Base-by-base conservation (phyloP, 2,329 filamentous ascomycete species). In the Aspergillus uvarum region DNA sequence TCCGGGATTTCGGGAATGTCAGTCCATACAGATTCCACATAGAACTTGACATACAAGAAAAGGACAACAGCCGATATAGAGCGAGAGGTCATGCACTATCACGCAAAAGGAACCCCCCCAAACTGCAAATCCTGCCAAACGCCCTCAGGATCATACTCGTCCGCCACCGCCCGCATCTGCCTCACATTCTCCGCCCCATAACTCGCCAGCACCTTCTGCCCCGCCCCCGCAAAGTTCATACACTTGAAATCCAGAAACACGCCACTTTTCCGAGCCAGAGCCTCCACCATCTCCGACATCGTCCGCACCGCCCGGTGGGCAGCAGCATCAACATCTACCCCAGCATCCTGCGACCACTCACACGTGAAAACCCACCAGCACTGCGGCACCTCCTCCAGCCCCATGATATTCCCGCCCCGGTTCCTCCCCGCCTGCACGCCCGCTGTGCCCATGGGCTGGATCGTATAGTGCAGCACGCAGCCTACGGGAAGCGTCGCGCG, bases 351-450 rank as follows among this genome's bases (percentile, higher is more conserved):
- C 19, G 52, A 26, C 52, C 42, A 47, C 11, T 48, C 52, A 48
- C n/a, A 35, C n/a, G 42, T 32, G 10, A 47, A 48, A 22, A 54
- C 52, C 42, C 24, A 54, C 14, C 26, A 48, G 26, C 26, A n/a
- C 42, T 24, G 26, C 16, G 51, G 38, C 42, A 54, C 29, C 14
- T 16, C 50, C 44, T 56, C 48, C 21, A 21, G 19, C 6, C 58
- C 55, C 58, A 63, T 51, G n/a, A 60, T 56, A 29, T 58, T 59
- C 12, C 44, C 58, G 29, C 58, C 61, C 11, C 49, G 55, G 29
- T 56, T 51, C 10, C 55, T 59, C 21, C 58, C 58, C n/a, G 47
- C 55, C 31, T 51, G 47, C 5, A 63, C 47, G 52, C 48, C 51
- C 42, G 54, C 32, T 14, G n/a, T 56, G 47, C 61, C 58, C 26